Evolutionary conservation across 257 asterid species (phyloP).

Genomic region (Marsdenia floribunda): DNA sequence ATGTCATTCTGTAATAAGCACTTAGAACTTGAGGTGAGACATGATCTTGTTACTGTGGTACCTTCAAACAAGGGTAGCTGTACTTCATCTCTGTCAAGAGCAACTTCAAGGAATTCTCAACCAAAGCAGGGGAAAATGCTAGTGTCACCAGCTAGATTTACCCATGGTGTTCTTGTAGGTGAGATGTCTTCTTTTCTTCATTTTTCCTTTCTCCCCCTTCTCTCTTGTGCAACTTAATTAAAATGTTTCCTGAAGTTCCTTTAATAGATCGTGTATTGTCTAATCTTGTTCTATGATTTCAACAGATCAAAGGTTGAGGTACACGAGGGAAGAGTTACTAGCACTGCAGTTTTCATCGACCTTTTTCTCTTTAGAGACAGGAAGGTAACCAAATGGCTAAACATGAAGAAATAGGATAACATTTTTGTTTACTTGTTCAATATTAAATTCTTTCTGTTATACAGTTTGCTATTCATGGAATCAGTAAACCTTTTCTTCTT

Average conservation of each 20-base stretch:
- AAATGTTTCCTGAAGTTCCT: neutral
- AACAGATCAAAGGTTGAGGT: constrained; percentile 90
- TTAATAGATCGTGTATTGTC: constrained; percentile 1
- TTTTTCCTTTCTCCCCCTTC: neutral
- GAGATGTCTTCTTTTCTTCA: constrained; percentile 7
- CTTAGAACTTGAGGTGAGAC: constrained; percentile 59
- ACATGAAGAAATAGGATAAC: neutral
- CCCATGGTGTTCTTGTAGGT: constrained; percentile 41
- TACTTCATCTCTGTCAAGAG: constrained; percentile 33
- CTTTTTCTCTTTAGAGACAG: constrained; percentile 19
- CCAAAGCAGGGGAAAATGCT: constrained; percentile 32
- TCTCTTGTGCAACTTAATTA: constrained; percentile 1
- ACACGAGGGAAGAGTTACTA: constrained; percentile 60
- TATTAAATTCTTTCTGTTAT: neutral
- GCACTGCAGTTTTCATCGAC: constrained; percentile 42
- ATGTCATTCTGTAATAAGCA: constrained; percentile 43
- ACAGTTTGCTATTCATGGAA: neutral
- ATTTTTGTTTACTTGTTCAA: neutral
- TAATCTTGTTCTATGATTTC: constrained; percentile 14
- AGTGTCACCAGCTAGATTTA: constrained; percentile 22
- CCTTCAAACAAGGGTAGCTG: constrained; percentile 24
- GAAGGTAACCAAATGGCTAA: constrained; percentile 22
- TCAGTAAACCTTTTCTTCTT: neutral
- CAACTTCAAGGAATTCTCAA: constrained; percentile 17
- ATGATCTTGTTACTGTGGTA: constrained; percentile 36